Percentiles rank a stretch among this genome's conserved stretches.
Evolutionary conservation across 441 rosid genomes (phyloP).

Genomic region (Melastoma candidum): DNA sequence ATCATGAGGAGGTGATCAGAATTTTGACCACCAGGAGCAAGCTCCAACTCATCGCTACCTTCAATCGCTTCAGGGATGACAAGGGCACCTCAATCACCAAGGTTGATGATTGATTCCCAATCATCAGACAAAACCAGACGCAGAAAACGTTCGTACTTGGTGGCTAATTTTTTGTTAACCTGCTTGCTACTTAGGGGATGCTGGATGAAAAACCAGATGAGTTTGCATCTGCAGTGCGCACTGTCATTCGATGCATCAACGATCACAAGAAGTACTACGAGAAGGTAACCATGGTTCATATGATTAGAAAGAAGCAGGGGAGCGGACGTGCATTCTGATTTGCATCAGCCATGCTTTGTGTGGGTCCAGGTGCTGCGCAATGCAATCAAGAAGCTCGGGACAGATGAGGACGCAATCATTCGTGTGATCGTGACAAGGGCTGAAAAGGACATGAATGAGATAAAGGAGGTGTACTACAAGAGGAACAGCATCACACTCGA

Average conservation of each 20-base stretch:
- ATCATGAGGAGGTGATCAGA: constrained; percentile 49
- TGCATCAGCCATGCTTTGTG: not conserved
- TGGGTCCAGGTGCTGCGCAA: constrained; percentile 36
- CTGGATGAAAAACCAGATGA: constrained; percentile 20
- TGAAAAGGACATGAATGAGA: constrained; percentile 44
- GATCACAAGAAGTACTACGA: constrained; percentile 40
- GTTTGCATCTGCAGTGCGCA: constrained; percentile 24
- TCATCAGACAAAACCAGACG: not conserved
- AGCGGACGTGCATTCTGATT: no score
- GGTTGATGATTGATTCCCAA: constrained; percentile 17
- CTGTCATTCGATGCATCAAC: constrained; percentile 38
- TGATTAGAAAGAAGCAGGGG: no score
- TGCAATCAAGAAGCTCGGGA: constrained; percentile 32
- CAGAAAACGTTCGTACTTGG: not conserved
- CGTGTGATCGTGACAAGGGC: constrained; percentile 53
- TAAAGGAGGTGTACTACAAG: constrained; percentile 49
- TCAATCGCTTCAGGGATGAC: constrained; percentile 44
- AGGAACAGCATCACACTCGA: constrained; percentile 44
- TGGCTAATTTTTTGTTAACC: not conserved
- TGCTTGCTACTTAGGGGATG: constrained; percentile 20
- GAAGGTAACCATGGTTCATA: constrained; percentile 25
- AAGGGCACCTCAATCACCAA: constrained; percentile 40
- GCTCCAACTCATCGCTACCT: constrained; percentile 47
- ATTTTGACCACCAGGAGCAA: constrained; percentile 57
- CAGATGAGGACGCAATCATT: constrained; percentile 55